Conservation (phyloP, 2,329 filamentous ascomycete genomes). For the Thelonectria discophora region DNA sequence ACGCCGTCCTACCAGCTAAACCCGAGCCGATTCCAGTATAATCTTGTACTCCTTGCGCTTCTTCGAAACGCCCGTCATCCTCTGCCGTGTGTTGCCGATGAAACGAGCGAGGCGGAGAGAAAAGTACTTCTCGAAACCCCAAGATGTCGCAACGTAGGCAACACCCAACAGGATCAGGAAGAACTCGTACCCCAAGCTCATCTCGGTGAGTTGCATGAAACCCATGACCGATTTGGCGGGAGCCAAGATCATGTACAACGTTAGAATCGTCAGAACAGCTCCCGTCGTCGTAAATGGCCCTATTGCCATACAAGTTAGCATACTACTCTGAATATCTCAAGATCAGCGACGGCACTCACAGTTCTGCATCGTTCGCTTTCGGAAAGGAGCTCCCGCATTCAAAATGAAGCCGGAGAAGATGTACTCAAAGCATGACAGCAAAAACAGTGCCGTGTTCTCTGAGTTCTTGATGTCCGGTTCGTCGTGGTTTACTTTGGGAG, state of each 20-base stretch:
- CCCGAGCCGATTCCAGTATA: conserved; percentile 67
- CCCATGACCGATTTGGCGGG: conserved; percentile 74
- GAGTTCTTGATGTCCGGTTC: conserved; percentile 90
- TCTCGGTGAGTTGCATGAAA: conserved; percentile 86
- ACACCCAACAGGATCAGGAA: conserved; percentile 77
- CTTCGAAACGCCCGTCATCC: conserved; percentile 71
- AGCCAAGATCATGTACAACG: conserved; percentile 81
- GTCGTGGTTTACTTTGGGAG: conserved; percentile 78
- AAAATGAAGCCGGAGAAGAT: conserved; percentile 89
- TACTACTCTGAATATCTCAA: accelerated
- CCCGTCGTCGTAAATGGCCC: conserved; percentile 88
- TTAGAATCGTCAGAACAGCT: conserved; percentile 70
- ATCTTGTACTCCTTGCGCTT: conserved; percentile 89
- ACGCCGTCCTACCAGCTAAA: conserved; percentile 13
- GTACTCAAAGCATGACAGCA: conserved; percentile 94
- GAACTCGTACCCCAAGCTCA: conserved; percentile 76
- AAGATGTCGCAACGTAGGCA: conserved; percentile 74
- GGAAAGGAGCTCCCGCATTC: conserved; percentile 90
- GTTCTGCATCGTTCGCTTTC: conserved; percentile 81
- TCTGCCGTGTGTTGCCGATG: conserved; percentile 69
- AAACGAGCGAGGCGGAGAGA: conserved; percentile 74
- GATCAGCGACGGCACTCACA: conserved; percentile 60
- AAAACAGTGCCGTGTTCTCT: conserved; percentile 90
- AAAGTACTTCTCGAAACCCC: conserved; percentile 74
- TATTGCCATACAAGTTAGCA: conserved; percentile 46